Base-by-base conservation (phyloP, 345 rosid genomes). In the Salix exigua region DNA sequence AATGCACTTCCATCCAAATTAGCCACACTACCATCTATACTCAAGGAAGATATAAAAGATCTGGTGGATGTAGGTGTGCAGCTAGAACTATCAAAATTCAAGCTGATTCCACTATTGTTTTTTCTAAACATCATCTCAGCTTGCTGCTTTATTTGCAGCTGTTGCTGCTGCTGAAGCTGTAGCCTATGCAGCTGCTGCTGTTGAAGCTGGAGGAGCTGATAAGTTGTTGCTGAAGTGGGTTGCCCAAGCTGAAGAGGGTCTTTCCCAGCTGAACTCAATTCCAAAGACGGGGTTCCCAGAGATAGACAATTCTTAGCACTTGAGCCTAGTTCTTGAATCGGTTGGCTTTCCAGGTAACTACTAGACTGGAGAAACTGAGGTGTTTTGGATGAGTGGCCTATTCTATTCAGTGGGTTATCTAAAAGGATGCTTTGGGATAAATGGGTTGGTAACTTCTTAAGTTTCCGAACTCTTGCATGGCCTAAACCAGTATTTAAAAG, bases 381-480 rank as follows among this genome's bases (percentile, higher is more conserved):
- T 73, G 75, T 75, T 81, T 85, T 88, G 64, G 85, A 60, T 8
- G 88, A 80, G 72, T 44, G 76, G 75, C 86, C 87, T 28, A 87
- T 37, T 53, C 73, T 86, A 68, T 68, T 80, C 37, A 74, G 80
- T 30, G 86, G 86, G 75, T 79, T 85, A 60, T 91, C 94, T 85
- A 96, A 85, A 64, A 92, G 86, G 69, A 85, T 75, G 77, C 71
- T 83, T 55, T 86, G 92, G 76, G 91, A 85, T 46, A 87, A 66
- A 82, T 91, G 86, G 68, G 82, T 68, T 4, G 83, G 86, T 30
- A 83, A 72, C 23, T 87, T 89, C 86, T 87, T 91, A n/a, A 86
- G 76, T 84, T 88, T 91, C 82, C 98, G 89, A 55, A 94, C 93
- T 84, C 99, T 90, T 12, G 99, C 97, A 88, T 94, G 99, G 78